phyloP scores from a whole-genome alignment of 2,329 filamentous ascomycete genomes.

The Chaetomiaceae sp. region DNA sequence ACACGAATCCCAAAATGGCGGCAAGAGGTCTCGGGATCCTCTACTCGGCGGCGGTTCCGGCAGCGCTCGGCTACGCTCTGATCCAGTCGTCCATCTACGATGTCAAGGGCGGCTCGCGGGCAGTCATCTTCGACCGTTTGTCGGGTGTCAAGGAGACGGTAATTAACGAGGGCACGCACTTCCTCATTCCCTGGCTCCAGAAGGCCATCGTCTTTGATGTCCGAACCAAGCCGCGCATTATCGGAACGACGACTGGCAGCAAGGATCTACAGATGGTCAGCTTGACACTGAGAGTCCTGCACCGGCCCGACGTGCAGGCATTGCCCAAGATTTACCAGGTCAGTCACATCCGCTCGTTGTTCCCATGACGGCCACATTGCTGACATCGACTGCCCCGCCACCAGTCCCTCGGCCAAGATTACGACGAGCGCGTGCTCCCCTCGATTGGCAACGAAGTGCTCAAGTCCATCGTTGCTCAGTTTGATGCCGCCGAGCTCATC shows the following conservation, averaged over 20 bases:
- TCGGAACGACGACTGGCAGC: conserved; percentile 93
- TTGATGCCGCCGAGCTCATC: conserved; percentile 97
- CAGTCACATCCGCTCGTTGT: conserved; percentile 30
- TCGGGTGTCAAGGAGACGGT: conserved; percentile 90
- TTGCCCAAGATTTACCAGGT: conserved; percentile 99
- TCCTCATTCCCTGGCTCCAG: conserved; percentile 93
- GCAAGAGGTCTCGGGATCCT: conserved; percentile 22
- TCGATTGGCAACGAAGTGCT: conserved; percentile 99
- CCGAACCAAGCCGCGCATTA: conserved; percentile 93
- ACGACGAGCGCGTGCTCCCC: conserved; percentile 96
- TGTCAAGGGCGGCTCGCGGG: conserved; percentile 88
- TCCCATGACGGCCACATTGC: background rate
- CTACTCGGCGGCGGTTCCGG: conserved; percentile 54
- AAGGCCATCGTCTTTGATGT: conserved; percentile 94
- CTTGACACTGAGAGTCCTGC: conserved; percentile 90
- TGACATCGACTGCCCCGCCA: background rate
- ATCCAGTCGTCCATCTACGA: conserved; percentile 87
- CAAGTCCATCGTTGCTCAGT: conserved; percentile 97
- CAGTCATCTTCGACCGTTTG: conserved; percentile 95
- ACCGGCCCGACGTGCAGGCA: conserved; percentile 86
- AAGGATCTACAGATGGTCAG: conserved; percentile 99
- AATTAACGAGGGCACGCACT: conserved; percentile 94
- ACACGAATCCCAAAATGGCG: conserved; percentile 21
- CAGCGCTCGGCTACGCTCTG: conserved; percentile 62
- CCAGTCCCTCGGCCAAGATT: conserved; percentile 93